phyloP scores from a whole-genome alignment of 2,329 filamentous ascomycete species.

The Gnomoniopsis sp. region DNA sequence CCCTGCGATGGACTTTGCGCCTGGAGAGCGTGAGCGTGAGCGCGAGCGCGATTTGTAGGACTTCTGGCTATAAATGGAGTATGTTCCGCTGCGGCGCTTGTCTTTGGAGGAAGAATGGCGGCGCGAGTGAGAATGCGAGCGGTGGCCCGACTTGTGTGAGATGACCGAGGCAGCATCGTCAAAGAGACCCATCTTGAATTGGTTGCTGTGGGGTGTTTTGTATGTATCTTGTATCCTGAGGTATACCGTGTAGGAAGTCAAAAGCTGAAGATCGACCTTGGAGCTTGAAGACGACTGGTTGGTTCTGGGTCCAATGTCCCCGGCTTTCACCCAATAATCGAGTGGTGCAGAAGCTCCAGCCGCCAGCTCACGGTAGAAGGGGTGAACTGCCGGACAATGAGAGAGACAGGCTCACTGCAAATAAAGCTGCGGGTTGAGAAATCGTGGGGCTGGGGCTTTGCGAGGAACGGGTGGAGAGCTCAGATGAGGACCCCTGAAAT shows the following conservation, averaged over 20 bases:
- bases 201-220: neutral
- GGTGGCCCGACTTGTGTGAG: conserved; percentile 23
- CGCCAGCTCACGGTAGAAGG: conserved; percentile 8
- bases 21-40: conserved; percentile 35
- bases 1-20: conserved; percentile 34
- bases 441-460: conserved; percentile 16
- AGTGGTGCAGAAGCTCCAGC: neutral
- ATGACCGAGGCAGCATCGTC: conserved; percentile 31
- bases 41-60: conserved; percentile 25
- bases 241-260: neutral
- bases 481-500: conserved; percentile 13
- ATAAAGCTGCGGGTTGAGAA: conserved; percentile 6
- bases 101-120: conserved; percentile 21
- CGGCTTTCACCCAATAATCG: neutral
- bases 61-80: conserved; percentile 4
- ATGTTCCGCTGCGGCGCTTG: conserved; percentile 23
- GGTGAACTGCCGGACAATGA: conserved; percentile 1
- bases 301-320: conserved; percentile 3
- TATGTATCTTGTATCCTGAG: neutral
- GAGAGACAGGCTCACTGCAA: conserved; percentile 1
- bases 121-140: conserved; percentile 19
- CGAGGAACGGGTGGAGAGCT: neutral
- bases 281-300: neutral
- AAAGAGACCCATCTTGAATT: conserved; percentile 29
- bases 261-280: neutral